Conservation (phyloP, 1,284 basidiomycete genomes). For the Boletus semigastroideus region DNA sequence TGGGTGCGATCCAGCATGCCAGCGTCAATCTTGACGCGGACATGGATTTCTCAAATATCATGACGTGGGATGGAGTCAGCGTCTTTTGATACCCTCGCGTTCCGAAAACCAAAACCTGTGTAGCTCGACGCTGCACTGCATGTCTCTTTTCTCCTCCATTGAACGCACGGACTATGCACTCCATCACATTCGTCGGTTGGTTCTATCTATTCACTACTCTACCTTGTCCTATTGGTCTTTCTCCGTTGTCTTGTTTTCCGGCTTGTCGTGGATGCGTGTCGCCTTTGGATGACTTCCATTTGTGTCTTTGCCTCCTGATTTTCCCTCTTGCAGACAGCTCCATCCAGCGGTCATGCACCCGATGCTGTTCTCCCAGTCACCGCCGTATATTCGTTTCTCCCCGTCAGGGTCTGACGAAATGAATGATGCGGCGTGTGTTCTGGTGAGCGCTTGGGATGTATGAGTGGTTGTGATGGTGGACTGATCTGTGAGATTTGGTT, state of each 20-base stretch:
- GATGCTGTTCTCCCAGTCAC: constrained; percentile 34
- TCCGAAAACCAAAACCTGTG: constrained; percentile 14
- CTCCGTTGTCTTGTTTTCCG: constrained; percentile 4
- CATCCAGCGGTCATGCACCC: constrained; percentile 1
- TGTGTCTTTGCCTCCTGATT: neutral
- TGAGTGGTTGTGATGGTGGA: constrained; percentile 4
- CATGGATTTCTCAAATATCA: constrained; percentile 38
- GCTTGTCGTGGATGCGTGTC: constrained; percentile 2
- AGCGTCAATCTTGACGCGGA: constrained; percentile 27
- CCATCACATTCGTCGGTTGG: constrained; percentile 7
- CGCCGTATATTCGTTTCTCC: constrained; percentile 29
- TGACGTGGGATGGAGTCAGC: constrained; percentile 35
- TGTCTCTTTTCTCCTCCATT: constrained; percentile 14
- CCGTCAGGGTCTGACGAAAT: constrained; percentile 36
- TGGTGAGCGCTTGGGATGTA: constrained; percentile 33
- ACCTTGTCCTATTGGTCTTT: constrained; percentile 26
- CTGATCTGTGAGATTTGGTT: constrained; percentile 5
- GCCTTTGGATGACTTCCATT: neutral
- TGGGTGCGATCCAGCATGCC: constrained; percentile 24
- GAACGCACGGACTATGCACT: constrained; percentile 18
- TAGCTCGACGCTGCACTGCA: constrained; percentile 4
- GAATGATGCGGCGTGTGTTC: constrained; percentile 15
- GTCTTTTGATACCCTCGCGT: constrained; percentile 21
- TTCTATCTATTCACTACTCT: constrained; percentile 30
- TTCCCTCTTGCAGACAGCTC: neutral